Evolutionary conservation across 805 yeast species (phyloP), one percentile per base, ranked within the genome.

Genomic region (Hanseniaspora osmophila): DNA sequence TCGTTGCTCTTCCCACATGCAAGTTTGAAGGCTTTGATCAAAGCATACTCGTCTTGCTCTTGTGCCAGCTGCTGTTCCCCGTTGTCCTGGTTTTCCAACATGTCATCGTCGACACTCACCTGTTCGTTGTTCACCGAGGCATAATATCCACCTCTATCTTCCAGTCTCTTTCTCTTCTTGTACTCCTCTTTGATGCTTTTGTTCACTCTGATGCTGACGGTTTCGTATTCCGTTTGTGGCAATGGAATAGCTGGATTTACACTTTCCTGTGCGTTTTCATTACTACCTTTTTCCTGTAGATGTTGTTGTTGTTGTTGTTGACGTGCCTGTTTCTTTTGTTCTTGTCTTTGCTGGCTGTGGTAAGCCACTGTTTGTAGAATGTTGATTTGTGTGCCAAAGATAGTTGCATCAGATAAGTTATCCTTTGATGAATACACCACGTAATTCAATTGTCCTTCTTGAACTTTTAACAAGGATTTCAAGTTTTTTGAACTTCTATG

Each of bases 121-220:
- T 43, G 37, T 11, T 19, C 30, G 35, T 43, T 22, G 27, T 7
- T 22, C 27, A 22, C 33, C 9, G 17, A n/a, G 12, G 38, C 43
- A n/a, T 46, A 46, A 13, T 46, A 46, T 12, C 48, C 48, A 12
- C 48, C 48, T 9, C 43, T 46, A 18, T 46, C 48, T 19, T 46
- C 46, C 11, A 39, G 13, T 10, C 45, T 35, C 16, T 46, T 46
- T 29, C 38, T 42, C 13, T 30, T 41, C n/a, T 42, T 46, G 29
- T 43, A 46, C 3, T 43, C 44, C 10, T 40, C 37, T 27, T 46
- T 46, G 27, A 46, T 43, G 6, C 33, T 40, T 6, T 40, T 46
- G 35, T 46, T 46, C 17, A 46, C 43, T 40, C 42, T 39, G n/a
- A 46, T 46, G 2, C 45, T 43, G 10, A 46, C 43, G 15, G 46